These are phyloP conservation scores for Pueraria montana DNA, from an alignment of 306 rosid genomes.

Conservation along the genomic window DNA sequence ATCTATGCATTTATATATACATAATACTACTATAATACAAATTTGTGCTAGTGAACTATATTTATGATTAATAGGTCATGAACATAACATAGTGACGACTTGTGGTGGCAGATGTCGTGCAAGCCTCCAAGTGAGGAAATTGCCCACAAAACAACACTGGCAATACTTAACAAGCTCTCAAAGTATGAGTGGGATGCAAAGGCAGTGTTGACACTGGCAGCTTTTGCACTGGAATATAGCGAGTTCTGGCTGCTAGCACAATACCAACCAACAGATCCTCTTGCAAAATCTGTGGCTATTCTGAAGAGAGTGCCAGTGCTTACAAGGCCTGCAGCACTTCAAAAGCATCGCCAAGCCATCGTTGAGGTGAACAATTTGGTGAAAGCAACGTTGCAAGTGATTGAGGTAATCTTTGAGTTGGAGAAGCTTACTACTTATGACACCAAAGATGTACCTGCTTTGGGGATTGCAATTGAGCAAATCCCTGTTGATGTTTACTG, in stretches of 20 bases:
- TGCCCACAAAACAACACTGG: constrained; percentile 53
- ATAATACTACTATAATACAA: too few species aligned
- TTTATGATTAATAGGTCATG: background rate
- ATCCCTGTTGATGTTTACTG: constrained; percentile 70
- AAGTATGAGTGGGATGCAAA: too few species aligned
- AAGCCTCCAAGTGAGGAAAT: constrained; percentile 63
- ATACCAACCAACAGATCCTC: too few species aligned
- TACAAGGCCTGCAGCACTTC: constrained; percentile 46
- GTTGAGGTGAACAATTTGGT: background rate
- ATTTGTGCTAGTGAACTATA: too few species aligned
- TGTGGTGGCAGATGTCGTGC: background rate
- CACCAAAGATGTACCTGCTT: too few species aligned
- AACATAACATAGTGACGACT: background rate
- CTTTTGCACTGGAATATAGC: too few species aligned
- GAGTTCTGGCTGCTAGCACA: too few species aligned
- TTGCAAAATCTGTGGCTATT: constrained; percentile 62
- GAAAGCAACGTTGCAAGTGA: too few species aligned
- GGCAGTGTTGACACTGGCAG: too few species aligned
- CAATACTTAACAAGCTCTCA: background rate
- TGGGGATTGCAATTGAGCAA: constrained; percentile 41
- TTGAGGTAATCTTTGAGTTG: constrained; percentile 47
- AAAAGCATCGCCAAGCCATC: constrained; percentile 53
- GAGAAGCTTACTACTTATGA: constrained; percentile 44
- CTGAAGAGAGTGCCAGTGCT: constrained; percentile 65
- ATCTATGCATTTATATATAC: too few species aligned